Base-by-base conservation (phyloP, 2,329 filamentous ascomycete species). In the Aureobasidium melanogenum region DNA sequence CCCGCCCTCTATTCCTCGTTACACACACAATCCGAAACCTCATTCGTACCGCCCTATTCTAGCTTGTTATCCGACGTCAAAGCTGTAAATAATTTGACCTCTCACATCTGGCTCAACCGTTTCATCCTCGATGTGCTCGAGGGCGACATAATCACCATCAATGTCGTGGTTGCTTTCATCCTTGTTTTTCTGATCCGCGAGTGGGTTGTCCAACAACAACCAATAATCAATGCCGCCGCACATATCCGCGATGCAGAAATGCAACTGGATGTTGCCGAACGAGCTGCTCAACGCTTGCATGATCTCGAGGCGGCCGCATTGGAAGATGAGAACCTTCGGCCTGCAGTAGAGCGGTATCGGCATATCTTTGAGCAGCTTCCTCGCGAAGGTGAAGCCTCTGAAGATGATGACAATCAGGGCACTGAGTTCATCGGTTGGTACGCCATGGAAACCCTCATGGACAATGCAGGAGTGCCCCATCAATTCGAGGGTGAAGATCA, bases 181-280 rank as follows among this genome's bases (percentile, higher is more conserved):
- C 78, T 99, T n/a, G 86, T 99, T 44, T 99, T 99, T 67, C 77
- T 99, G 4, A 97, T 99, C 50, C 81, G 95, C 50, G 94, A 99
- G 76, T 99, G 96, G 82, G 94, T 99, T 55, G 91, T 99, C 10
- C 94, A 99, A 72, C 94, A 99, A 72, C 94, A 99, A 71, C 94
- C 93, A 5, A 87, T 92, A 65, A 88, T 94, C 67, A 95, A 96
- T 68, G 87, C 94, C 78, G 87, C 73, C 26, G 73, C 72, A 5
- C 66, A 74, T 32, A 63, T 68, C 51, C 69, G 69, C 41, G 70
- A 72, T 19, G 68, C 62, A 36, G 62, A 65, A 30, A 72, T 62
- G 68, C 64, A 48, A 69, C 64, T 61, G 67, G 66, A 57, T 63
- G 55, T 58, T 28, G 61, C 60, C 34, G 61, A 60, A 22, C 57